Evolutionary conservation across 208 protist genomes (phyloP), one percentile per base, ranked within the genome.

Genomic region (Trypanosoma cruzi): DNA sequence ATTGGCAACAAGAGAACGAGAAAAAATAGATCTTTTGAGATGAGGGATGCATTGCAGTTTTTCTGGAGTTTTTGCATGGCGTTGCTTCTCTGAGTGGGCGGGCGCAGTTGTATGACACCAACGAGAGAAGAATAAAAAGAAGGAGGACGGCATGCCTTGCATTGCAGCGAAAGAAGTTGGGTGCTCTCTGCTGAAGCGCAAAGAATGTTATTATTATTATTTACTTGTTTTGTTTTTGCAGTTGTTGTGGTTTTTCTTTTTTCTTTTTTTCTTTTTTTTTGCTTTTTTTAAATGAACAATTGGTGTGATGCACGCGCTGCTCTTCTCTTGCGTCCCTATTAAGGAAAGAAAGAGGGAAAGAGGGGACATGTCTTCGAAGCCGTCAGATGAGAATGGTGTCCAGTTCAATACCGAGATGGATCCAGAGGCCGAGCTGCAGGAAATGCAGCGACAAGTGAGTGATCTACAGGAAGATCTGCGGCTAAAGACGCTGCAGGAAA

Each of bases 381-480:
- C 34, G 13, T 46, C 58, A 13, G 64, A 64, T 67, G 71, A 60
- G 31, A 65, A 69, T 67, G 63, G 73, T 54, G 67, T 79, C 13
- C 26, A 68, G 66, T 75, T 77, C 61, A 82, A 73, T 66, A 75
- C 71, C 1, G 86, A 90, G 56, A 65, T 84, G 2, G 84, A 89
- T 65, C 65, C 71, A 4, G 86, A 95, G 57, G 77, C 83, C 10
- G 86, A 96, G 69, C 66, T 94, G 31, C 73, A 92, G 73, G 85
- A 91, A 55, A 86, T 96, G 80, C 77, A 80, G 54, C 87, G 82
- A 6, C 81, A 94, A 61, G 85, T 96, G 10, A 87, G 89, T 62
- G 86, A 80, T 53, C 86, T 96, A 13, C 81, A 96, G 72, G 88
- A 96, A 72, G 89, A 96, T 53, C 62, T 91, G 42, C 83, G 94